Conservation (phyloP, 1,284 basidiomycete species). For the Cryptococcus jaspeensis region DNA sequence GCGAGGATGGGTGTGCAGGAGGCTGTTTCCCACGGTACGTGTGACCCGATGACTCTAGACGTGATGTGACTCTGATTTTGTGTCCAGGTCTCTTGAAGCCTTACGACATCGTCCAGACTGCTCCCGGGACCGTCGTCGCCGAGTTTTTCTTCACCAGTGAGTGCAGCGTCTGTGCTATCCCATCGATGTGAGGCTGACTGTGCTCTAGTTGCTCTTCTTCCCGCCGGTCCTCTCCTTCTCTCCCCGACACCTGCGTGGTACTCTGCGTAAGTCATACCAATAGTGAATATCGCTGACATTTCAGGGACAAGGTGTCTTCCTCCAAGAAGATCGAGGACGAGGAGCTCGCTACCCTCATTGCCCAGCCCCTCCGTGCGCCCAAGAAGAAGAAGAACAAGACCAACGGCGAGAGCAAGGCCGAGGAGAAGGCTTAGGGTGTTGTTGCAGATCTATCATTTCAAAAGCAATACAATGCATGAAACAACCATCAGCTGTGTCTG, state of each 20-base stretch:
- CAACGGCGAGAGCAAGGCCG: conserved; percentile 24
- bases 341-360: conserved; percentile 73
- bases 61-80: background rate
- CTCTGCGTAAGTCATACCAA: conserved; percentile 60
- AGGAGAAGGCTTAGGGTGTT: conserved; percentile 1
- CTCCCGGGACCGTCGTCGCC: conserved; percentile 74
- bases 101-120: conserved; percentile 63
- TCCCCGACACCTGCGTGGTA: conserved; percentile 89
- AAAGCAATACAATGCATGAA: no score
- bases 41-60: no score
- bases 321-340: conserved; percentile 86
- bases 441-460: no score
- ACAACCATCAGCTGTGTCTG: no score
- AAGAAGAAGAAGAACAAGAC: conserved; percentile 92
- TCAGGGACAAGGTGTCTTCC: conserved; percentile 71
- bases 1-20: conserved; percentile 94
- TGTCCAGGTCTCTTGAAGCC: conserved; percentile 44
- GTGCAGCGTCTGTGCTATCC: conserved; percentile 4
- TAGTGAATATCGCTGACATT: background rate
- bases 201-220: conserved; percentile 71
- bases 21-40: conserved; percentile 78
- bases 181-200: conserved; percentile 41
- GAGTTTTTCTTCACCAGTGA: conserved; percentile 85
- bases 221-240: conserved; percentile 78
- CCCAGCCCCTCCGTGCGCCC: conserved; percentile 76